Percentiles rank a stretch among this genome's conserved stretches.
Conservation (phyloP, 345 rosid genomes). For the Syzygium jambos region DNA sequence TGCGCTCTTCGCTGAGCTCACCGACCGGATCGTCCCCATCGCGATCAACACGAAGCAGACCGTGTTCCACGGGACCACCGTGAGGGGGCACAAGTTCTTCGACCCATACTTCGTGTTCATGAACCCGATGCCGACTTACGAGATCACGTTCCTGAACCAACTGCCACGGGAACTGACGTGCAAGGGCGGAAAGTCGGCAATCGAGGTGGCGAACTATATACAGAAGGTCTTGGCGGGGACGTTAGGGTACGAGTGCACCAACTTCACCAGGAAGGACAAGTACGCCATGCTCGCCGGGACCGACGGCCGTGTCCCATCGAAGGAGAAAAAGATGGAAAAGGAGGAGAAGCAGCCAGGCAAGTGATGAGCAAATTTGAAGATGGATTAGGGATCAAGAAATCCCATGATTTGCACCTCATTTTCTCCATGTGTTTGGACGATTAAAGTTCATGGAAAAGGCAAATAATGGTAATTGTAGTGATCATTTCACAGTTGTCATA, state of each 20-base stretch:
- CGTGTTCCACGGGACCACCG: slow-evolving; percentile 79
- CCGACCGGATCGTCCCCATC: slow-evolving; percentile 81
- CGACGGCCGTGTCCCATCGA: slow-evolving; percentile 56
- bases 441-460: background rate
- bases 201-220: slow-evolving; percentile 84
- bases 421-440: background rate
- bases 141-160: slow-evolving; percentile 86
- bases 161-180: slow-evolving; percentile 73
- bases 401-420: background rate
- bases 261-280: slow-evolving; percentile 86
- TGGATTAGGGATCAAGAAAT: background rate
- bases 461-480: background rate
- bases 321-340: slow-evolving; percentile 21
- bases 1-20: slow-evolving; percentile 85
- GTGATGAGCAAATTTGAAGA: background rate
- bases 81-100: slow-evolving; percentile 25
- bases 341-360: background rate
- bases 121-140: slow-evolving; percentile 65
- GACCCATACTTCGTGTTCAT: background rate
- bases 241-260: slow-evolving; percentile 85
- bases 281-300: slow-evolving; percentile 86
- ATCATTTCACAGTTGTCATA: background rate
- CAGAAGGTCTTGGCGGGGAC: slow-evolving; percentile 86
- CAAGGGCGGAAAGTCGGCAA: slow-evolving; percentile 71
- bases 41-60: slow-evolving; percentile 76